Percentiles rank a stretch among this genome's conserved stretches.
Evolutionary conservation across 2,329 filamentous ascomycete genomes (phyloP).

Genomic region (Trichoderma arundinaceum): DNA sequence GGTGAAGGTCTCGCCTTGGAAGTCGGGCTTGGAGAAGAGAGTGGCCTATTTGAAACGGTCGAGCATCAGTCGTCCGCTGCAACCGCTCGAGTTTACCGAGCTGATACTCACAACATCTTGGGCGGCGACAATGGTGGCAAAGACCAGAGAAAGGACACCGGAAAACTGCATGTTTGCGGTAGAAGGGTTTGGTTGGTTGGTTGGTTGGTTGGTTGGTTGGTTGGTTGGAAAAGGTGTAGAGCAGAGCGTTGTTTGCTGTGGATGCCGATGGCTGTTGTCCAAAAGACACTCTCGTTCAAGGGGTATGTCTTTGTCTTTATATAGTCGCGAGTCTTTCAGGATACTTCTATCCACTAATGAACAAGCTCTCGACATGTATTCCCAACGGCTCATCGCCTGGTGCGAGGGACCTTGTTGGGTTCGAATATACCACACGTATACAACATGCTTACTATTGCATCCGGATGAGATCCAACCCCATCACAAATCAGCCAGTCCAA

Average conservation of each 20-base stretch:
- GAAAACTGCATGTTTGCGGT: constrained; percentile 21
- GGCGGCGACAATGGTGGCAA: constrained; percentile 9
- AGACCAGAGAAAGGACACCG: constrained; percentile 1
- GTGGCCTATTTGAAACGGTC: background rate
- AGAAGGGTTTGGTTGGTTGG: background rate
- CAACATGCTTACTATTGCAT: background rate
- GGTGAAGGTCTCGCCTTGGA: constrained; percentile 2
- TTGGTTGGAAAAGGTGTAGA: background rate
- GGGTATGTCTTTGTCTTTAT: background rate
- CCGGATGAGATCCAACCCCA: background rate
- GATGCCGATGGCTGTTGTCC: background rate
- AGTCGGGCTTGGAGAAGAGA: constrained; percentile 15
- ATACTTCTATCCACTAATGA: no score
- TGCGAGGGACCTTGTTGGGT: background rate
- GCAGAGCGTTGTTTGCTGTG: background rate
- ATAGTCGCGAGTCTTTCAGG: background rate
- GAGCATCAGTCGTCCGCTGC: background rate
- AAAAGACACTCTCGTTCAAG: background rate
- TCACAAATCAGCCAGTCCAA: background rate
- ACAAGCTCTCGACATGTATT: no score
- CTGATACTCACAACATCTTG: constrained; percentile 2
- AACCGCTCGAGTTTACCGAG: background rate
- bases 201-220: no score
- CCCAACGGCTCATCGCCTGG: background rate
- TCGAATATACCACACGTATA: background rate